Base-by-base conservation (phyloP, 306 rosid species). In the Myrica gale region DNA sequence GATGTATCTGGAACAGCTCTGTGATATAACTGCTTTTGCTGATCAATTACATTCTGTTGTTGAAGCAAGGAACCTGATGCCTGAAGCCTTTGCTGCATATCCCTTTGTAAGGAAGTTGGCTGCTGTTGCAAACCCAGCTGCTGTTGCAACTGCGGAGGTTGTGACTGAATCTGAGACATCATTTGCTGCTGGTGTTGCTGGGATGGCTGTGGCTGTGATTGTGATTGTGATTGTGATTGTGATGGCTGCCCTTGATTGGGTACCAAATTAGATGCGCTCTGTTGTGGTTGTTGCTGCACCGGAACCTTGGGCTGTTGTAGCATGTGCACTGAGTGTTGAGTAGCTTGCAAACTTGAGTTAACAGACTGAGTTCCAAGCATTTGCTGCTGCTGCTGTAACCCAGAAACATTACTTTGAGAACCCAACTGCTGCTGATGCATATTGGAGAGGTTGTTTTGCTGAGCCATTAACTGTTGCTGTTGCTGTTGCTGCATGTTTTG, bases 361-460 rank as follows among this genome's bases (percentile, higher is more conserved):
- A 93, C 87, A 44, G 90, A 76, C 79, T 91, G 97, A 78, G 85
- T 71, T 76, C 88, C 90, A 69, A 87, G 84, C 78, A 82, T 57
- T 58, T 84, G 91, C 62, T 89, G 93, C 74, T 85, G 90, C 77
- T 87, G 91, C 44, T 80, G 97, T 54, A 91, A 85, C 74, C 91
- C 96, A 69, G 91, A 55, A 76, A 85, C 88, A 77, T 84, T 89
- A 77, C 83, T 86, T 79, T 84, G 90, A 75, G 85, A 56, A 50
- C 95, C 95, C 73, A 90, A 79, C 86, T 91, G 96, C 75, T 86
- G 92, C 74, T 90, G 99, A 87, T 90, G 97, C 69, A 88, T 54
- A 82, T 88, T 91, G 21, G 96, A 80, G 39, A 84, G 84, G 81
- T 80, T 89, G 82, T 62, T 89, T 82, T 90, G 98, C 80, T 84